Percentiles rank a stretch among this genome's conserved stretches.
These are phyloP conservation scores for Fraxinus baroniana DNA, from an alignment of 305 asterid genomes.

Conservation along the genomic window DNA sequence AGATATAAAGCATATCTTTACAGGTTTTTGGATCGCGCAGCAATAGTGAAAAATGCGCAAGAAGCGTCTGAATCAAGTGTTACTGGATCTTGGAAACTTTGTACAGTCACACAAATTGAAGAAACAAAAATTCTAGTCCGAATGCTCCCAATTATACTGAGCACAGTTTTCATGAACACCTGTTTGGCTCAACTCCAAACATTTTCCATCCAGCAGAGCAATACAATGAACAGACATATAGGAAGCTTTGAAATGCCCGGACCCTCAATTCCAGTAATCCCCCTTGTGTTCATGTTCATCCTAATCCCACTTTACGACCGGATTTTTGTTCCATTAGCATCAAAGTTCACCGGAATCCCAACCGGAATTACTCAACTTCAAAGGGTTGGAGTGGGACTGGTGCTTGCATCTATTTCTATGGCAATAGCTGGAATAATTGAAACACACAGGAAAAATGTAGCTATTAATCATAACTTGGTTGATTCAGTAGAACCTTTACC, in stretches of 20 bases:
- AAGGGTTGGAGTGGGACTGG: constrained; percentile 61
- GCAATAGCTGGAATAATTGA: constrained; percentile 52
- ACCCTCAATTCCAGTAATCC: constrained; percentile 61
- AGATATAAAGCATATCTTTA: background rate
- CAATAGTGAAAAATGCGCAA: constrained; percentile 31
- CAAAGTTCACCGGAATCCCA: constrained; percentile 57
- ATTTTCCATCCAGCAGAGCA: constrained; percentile 66
- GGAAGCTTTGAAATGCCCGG: constrained; percentile 56
- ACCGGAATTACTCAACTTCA: constrained; percentile 70
- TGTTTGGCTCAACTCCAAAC: constrained; percentile 80
- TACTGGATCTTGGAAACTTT: constrained; percentile 47
- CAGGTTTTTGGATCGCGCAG: constrained; percentile 65
- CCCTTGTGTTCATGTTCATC: constrained; percentile 47
- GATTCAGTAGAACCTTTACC: constrained; percentile 50
- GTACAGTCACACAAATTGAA: constrained; percentile 65
- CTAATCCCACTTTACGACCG: constrained; percentile 59
- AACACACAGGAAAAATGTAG: constrained; percentile 49
- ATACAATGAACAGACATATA: constrained; percentile 51
- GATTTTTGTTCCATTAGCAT: constrained; percentile 47
- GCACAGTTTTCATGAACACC: constrained; percentile 72
- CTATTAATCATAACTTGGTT: constrained; percentile 41
- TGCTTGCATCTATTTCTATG: constrained; percentile 59
- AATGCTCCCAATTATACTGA: constrained; percentile 63
- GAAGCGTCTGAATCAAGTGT: constrained; percentile 15
- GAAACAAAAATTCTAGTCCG: constrained; percentile 63